Conservation (phyloP, 192 early-diverging fungal genomes). For the Spizellomyces sp. region DNA sequence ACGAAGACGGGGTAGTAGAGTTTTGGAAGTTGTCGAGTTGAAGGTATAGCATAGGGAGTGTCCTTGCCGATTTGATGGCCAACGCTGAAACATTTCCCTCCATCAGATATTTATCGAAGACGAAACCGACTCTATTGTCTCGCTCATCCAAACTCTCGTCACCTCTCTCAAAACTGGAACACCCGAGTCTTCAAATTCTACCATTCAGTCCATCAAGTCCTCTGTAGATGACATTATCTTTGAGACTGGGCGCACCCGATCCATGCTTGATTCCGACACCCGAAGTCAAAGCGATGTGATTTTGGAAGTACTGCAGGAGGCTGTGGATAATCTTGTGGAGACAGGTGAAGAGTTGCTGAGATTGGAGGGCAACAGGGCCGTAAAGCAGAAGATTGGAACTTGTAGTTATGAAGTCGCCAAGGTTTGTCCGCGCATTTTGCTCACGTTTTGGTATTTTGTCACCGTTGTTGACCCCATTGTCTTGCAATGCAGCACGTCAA, state of each 20-base stretch:
- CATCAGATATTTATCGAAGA: slow-evolving; percentile 33
- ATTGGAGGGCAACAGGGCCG: slow-evolving; percentile 12
- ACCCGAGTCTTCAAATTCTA: neutral
- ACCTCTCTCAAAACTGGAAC: slow-evolving; percentile 20
- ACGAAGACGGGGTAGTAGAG: neutral
- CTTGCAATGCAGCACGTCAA: too few relatives aligned
- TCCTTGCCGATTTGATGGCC: too few relatives aligned
- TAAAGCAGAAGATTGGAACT: slow-evolving; percentile 35
- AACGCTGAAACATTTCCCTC: too few relatives aligned
- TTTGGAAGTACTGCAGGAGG: slow-evolving; percentile 17
- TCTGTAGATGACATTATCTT: slow-evolving; percentile 35
- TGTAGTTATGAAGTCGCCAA: slow-evolving; percentile 43
- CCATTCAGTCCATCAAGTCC: slow-evolving; percentile 19
- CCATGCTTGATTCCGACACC: slow-evolving; percentile 21
- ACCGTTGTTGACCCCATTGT: too few relatives aligned
- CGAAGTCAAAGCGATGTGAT: slow-evolving; percentile 16
- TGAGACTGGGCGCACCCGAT: slow-evolving; percentile 32
- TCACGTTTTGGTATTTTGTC: too few relatives aligned
- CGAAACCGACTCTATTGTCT: slow-evolving; percentile 42
- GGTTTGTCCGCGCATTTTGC: too few relatives aligned
- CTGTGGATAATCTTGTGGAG: slow-evolving; percentile 14
- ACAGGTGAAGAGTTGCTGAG: slow-evolving; percentile 12
- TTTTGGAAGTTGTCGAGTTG: slow-evolving; percentile 4
- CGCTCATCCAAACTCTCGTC: slow-evolving; percentile 33
- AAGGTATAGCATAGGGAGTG: neutral